These are phyloP conservation scores for Macrolepiota dolichaula DNA, from an alignment of 768 basidiomycete genomes.

Conservation along the genomic window DNA sequence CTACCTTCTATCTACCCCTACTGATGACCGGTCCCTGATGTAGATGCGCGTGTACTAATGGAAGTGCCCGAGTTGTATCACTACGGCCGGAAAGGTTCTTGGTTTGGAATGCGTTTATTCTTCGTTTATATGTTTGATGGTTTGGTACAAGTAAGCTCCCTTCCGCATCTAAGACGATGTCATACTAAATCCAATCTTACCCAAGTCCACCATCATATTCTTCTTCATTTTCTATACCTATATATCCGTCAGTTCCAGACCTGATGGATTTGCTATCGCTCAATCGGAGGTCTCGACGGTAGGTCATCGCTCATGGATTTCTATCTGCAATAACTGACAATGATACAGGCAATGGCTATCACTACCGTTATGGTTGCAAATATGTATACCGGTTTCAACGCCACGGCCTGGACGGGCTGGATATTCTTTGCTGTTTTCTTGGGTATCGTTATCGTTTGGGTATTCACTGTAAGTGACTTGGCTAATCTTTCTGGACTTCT, in stretches of 20 bases:
- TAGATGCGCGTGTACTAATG: constrained; percentile 85
- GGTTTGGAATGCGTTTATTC: constrained; percentile 76
- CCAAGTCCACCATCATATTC: constrained; percentile 80
- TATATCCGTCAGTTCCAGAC: constrained; percentile 61
- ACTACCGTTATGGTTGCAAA: constrained; percentile 73
- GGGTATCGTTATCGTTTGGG: constrained; percentile 76
- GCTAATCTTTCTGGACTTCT: background rate
- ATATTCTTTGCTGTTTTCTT: constrained; percentile 78
- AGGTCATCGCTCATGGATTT: constrained; percentile 20
- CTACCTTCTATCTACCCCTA: background rate
- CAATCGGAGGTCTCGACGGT: constrained; percentile 86
- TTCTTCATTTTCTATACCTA: constrained; percentile 86
- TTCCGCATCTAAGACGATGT: background rate
- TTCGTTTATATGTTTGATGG: constrained; percentile 80
- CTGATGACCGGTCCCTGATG: background rate
- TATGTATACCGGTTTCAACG: constrained; percentile 85
- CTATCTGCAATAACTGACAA: background rate
- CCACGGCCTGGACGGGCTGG: constrained; percentile 87
- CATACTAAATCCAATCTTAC: constrained; percentile 2
- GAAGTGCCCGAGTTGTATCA: constrained; percentile 87
- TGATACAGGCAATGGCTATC: constrained; percentile 73
- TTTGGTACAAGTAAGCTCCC: constrained; percentile 62
- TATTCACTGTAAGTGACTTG: constrained; percentile 61
- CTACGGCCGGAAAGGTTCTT: constrained; percentile 73
- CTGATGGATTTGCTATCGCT: constrained; percentile 74